Evolutionary conservation across 1,139 yeast genomes (phyloP).

Genomic region (Geotrichum europaeum): DNA sequence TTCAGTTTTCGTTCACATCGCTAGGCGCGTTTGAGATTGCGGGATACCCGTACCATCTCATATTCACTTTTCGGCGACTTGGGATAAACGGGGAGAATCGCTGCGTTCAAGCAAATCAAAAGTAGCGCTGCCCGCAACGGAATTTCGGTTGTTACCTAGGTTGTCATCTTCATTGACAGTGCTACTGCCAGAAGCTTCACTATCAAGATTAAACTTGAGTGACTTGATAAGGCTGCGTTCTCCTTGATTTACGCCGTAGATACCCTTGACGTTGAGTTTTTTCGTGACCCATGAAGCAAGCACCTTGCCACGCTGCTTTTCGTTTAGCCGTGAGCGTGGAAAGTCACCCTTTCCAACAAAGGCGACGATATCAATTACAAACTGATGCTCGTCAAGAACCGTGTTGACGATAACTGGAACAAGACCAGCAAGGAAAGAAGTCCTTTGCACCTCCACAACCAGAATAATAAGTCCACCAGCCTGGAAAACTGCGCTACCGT

Average conservation of each 20-base stretch:
- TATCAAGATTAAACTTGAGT: constrained; percentile 12
- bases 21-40: no score
- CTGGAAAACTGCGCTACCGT: constrained; percentile 65
- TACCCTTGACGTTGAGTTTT: constrained; percentile 35
- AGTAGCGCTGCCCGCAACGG: neutral
- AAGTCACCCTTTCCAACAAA: constrained; percentile 63
- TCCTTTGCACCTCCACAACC: constrained; percentile 60
- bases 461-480: constrained; percentile 79
- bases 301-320: constrained; percentile 68
- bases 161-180: neutral
- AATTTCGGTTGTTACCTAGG: neutral
- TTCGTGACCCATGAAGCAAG: constrained; percentile 50
- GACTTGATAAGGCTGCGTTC: constrained; percentile 25
- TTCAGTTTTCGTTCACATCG: no score
- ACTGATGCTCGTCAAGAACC: constrained; percentile 73
- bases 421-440: constrained; percentile 50
- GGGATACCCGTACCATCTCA: no score
- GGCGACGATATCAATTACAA: constrained; percentile 79
- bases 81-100: constrained; percentile 2
- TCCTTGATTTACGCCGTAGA: constrained; percentile 35
- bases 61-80: neutral
- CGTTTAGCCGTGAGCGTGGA: constrained; percentile 66
- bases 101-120: neutral
- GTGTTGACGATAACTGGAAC: constrained; percentile 80
- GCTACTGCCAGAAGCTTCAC: neutral